Percentiles rank a stretch among this genome's conserved stretches.
phyloP scores from a whole-genome alignment of 106 monocot genomes.

The Dendrobium chrysotoxum region DNA sequence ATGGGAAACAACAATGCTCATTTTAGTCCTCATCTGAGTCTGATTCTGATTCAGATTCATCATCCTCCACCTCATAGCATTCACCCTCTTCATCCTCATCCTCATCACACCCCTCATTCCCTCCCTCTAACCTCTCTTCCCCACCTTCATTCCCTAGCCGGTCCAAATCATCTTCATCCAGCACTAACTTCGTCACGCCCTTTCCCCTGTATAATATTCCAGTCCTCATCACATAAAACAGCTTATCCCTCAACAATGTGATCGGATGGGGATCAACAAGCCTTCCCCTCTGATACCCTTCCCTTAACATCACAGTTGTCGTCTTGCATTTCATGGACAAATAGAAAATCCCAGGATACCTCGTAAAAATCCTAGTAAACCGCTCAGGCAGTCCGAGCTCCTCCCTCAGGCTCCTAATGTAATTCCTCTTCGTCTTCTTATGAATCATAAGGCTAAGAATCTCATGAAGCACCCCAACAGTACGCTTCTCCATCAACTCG shows the following conservation, averaged over 20 bases:
- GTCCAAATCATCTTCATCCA: constrained; percentile 32
- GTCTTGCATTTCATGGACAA: constrained; percentile 95
- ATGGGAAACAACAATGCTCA: neutral
- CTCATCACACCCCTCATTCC: constrained; percentile 19
- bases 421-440: constrained; percentile 86
- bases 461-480: constrained; percentile 83
- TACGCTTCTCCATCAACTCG: constrained; percentile 88
- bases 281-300: constrained; percentile 81
- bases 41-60: constrained; percentile 21
- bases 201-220: constrained; percentile 72
- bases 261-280: constrained; percentile 72
- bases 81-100: constrained; percentile 33
- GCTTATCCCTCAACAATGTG: constrained; percentile 62
- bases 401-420: constrained; percentile 64
- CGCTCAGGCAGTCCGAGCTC: constrained; percentile 69
- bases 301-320: constrained; percentile 78
- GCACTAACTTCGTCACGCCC: constrained; percentile 39
- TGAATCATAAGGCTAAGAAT: constrained; percentile 77
- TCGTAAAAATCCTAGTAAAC: constrained; percentile 84
- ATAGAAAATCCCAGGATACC: constrained; percentile 94
- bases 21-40: constrained; percentile 20
- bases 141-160: constrained; percentile 2
- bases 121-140: constrained; percentile 8
- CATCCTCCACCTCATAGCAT: constrained; percentile 46
- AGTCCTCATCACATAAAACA: constrained; percentile 80